A percentile compares a stretch with the other conserved stretches of the same genome.
phyloP scores from a whole-genome alignment of 805 yeast species.

The Zygotorulaspora danielsina region DNA sequence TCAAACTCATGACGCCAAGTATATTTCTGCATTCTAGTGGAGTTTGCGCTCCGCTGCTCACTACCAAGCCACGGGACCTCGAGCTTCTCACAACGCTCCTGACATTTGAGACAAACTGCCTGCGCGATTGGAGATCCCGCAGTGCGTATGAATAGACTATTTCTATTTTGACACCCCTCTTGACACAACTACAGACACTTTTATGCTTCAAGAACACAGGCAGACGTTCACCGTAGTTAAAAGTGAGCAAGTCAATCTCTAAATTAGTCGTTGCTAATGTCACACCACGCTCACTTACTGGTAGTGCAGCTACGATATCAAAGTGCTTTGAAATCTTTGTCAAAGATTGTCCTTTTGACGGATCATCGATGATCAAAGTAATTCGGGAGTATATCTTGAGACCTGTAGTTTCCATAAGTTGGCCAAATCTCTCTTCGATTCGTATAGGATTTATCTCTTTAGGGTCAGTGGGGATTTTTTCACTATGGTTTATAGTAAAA shows the following conservation, averaged over 20 bases:
- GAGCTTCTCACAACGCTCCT: constrained; percentile 76
- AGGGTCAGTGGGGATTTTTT: constrained; percentile 47
- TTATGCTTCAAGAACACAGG: constrained; percentile 82
- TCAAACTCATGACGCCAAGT: constrained; percentile 62
- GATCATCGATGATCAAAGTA: constrained; percentile 73
- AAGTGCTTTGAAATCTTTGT: constrained; percentile 42
- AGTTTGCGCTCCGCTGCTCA: constrained; percentile 67
- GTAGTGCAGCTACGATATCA: constrained; percentile 80
- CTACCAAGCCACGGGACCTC: constrained; percentile 70
- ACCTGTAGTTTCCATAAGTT: constrained; percentile 35
- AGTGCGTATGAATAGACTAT: constrained; percentile 60
- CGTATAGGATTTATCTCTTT: constrained; percentile 44
- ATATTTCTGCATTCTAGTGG: constrained; percentile 60
- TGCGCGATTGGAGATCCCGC: constrained; percentile 42
- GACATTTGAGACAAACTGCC: constrained; percentile 65
- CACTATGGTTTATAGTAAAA: constrained; percentile 48
- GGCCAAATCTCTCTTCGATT: constrained; percentile 27
- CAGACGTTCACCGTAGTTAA: constrained; percentile 58
- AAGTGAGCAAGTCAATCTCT: constrained; percentile 77
- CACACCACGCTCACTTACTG: constrained; percentile 72
- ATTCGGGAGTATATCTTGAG: constrained; percentile 60
- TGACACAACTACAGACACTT: constrained; percentile 75
- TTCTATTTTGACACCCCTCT: constrained; percentile 79
- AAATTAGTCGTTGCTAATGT: constrained; percentile 67
- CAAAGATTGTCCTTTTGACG: constrained; percentile 61